These are phyloP conservation scores for Arabidopsis suecica DNA, from an alignment of 345 rosid species.

Conservation along the genomic window DNA sequence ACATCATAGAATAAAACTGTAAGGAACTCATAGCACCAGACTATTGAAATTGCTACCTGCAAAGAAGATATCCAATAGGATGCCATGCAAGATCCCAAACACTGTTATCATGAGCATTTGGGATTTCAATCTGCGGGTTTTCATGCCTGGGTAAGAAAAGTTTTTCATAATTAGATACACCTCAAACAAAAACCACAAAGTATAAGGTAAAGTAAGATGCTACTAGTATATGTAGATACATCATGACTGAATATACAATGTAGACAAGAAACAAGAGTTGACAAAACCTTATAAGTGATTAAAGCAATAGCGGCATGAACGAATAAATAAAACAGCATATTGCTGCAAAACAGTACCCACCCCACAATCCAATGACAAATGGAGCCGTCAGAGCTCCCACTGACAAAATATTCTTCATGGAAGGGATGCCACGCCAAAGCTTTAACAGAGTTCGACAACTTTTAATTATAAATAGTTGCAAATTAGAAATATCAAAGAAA, in stretches of 20 bases:
- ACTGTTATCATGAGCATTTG: conserved; percentile 86
- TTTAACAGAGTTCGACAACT: conserved; percentile 33
- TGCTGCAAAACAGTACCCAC: conserved; percentile 48
- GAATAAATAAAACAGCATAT: background rate
- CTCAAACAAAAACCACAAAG: conserved; percentile 9
- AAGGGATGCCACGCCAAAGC: conserved; percentile 99
- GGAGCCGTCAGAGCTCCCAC: conserved; percentile 94
- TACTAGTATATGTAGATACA: conserved; percentile 7
- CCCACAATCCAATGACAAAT: conserved; percentile 98
- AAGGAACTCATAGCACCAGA: conserved; percentile 5
- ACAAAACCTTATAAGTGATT: conserved; percentile 4
- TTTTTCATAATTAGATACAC: conserved; percentile 30
- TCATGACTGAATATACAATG: conserved; percentile 6
- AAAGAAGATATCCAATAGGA: conserved; percentile 97
- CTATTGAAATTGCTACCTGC: conserved; percentile 64
- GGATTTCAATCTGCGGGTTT: conserved; percentile 88
- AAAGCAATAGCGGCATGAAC: conserved; percentile 1
- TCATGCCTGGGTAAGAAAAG: conserved; percentile 71
- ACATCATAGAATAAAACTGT: background rate
- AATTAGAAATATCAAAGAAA: conserved; percentile 25
- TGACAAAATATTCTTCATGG: conserved; percentile 97
- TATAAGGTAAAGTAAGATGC: conserved; percentile 10
- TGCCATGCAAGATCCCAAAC: conserved; percentile 99
- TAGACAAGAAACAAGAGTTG: conserved; percentile 26
- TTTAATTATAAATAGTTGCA: conserved; percentile 23